Base-by-base conservation (phyloP, 2,329 filamentous ascomycete species). In the Botryotinia globosa region DNA sequence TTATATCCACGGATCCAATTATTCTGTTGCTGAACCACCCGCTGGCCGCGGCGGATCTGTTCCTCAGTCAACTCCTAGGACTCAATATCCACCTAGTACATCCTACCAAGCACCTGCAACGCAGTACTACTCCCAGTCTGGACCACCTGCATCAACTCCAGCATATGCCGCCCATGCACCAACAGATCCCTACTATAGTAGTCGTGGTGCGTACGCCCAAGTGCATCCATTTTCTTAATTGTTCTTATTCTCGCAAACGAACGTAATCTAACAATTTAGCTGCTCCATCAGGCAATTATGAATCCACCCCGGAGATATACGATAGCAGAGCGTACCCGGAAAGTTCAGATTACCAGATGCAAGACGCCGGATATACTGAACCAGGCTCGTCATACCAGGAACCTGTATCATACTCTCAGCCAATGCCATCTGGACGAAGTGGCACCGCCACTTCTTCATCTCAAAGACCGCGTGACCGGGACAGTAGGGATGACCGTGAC, bases 171-270 rank as follows among this genome's bases (percentile, higher is more conserved):
- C 76, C 37, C 86, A 86, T 78, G 83, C 86, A 74, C 80, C 62
- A 67, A 61, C 83, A 79, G 87, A 89, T 80, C 82, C 87, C 63
- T 85, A 85, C 76, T 88, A 86, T 77, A 67, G 87, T 77, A 67
- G 87, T 83, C 88, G 88, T 85, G 87, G 88, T 87, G 85, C 85
- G 86, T 90, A 87, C 83, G 75, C 74, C 77, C 72, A 80, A 73
- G 74, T 72, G 68, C 75, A 73, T 73, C 25, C 39, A 54, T 69
- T 74, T 74, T 74, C 74, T 67, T 71, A 69, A 66, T 72, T 71
- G 69, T 74, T 51, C 67, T 45, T 62, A 44, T 58, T 69, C 54
- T 74, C 67, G 58, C 39, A 71, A 76, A 74, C 74, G 74, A 77
- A 74, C 76, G 74, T 71, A 77, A 58, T 79, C 80, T 80, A 80